A percentile compares a stretch with the other conserved stretches of the same genome.
Conservation (phyloP, 441 rosid genomes). For the Gossypium trilobum region DNA sequence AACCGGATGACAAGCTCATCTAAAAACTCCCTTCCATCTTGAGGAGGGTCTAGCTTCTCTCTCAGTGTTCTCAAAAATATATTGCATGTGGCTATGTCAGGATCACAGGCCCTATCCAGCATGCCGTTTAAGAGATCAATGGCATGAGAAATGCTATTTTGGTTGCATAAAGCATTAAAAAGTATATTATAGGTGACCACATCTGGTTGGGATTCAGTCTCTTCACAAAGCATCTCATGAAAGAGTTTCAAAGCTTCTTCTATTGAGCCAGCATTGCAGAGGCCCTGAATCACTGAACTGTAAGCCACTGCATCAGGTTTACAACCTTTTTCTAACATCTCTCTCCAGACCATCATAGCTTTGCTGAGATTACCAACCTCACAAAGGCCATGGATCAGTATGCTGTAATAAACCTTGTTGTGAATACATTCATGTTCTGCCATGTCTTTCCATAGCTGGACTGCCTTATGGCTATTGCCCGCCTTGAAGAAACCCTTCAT, state of each 20-base stretch:
- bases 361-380: conserved; percentile 51
- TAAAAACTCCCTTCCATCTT: conserved; percentile 60
- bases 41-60: conserved; percentile 62
- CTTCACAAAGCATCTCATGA: conserved; percentile 80
- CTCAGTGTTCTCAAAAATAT: conserved; percentile 52
- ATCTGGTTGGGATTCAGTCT: conserved; percentile 65
- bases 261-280: conserved; percentile 44
- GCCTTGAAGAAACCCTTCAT: conserved; percentile 68
- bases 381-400: conserved; percentile 69
- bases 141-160: conserved; percentile 48
- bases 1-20: conserved; percentile 66
- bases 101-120: conserved; percentile 73
- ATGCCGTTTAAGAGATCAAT: conserved; percentile 69
- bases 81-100: conserved; percentile 72
- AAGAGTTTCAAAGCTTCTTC: conserved; percentile 64
- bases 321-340: conserved; percentile 59
- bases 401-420: conserved; percentile 65
- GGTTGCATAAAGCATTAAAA: conserved; percentile 57
- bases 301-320: conserved; percentile 77
- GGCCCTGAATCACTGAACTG: conserved; percentile 68
- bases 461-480: conserved; percentile 52
- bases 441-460: conserved; percentile 71
- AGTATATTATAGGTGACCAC: conserved; percentile 78
- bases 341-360: conserved; percentile 67
- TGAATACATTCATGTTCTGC: conserved; percentile 24